Base-by-base conservation (phyloP, 2,329 filamentous ascomycete species). In the Monosporascus cannonballus region DNA sequence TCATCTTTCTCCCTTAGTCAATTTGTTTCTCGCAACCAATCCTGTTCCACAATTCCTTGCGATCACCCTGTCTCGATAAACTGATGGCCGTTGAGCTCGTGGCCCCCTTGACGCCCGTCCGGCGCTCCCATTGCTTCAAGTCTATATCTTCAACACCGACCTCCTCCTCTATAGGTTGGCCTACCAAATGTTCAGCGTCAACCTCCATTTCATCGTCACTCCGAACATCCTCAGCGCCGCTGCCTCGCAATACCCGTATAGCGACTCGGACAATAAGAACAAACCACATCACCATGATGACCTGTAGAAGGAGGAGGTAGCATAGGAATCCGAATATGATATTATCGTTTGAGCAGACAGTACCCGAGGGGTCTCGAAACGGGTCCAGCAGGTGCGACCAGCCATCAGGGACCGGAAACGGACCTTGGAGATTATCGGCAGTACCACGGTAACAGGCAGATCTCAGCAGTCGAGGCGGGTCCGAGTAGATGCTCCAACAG, bases 271-370 rank as follows among this genome's bases (percentile, higher is more conserved):
- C 71, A 59, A 96, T 96, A 81, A 95, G 87, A 53, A 75, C 77
- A 63, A 96, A 95, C 93, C 93, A 97, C 52, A 88, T 77, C 30
- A 95, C 73, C 45, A 88, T 90, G 49, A 97, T 80, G 22, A 78
- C 74, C 69, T 96, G 90, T n/a, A 97, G 76, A 30, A 85, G 78
- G 7, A 94, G 74, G 1, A 97, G 83, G 46, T 90, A 79, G 2
- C 78, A 75, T 11, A 96, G 74, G 71, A 96, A 96, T 14, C 78
- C 76, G 78, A 81, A 87, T 61, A 86, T 85, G 63, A 96, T 83
- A 11, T 76, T 80, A 22, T 84, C 71, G 62, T 87, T 90, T 77
- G 85, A 94, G 77, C 91, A 96, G 45, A 96, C 81, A 1, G 83
- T 74, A n/a, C 89, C 90, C 15, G 83, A 76, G 6, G 86, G 76